These are phyloP conservation scores for Penicillium fuscoglaucum DNA, from an alignment of 2,329 filamentous ascomycete genomes.

Conservation along the genomic window DNA sequence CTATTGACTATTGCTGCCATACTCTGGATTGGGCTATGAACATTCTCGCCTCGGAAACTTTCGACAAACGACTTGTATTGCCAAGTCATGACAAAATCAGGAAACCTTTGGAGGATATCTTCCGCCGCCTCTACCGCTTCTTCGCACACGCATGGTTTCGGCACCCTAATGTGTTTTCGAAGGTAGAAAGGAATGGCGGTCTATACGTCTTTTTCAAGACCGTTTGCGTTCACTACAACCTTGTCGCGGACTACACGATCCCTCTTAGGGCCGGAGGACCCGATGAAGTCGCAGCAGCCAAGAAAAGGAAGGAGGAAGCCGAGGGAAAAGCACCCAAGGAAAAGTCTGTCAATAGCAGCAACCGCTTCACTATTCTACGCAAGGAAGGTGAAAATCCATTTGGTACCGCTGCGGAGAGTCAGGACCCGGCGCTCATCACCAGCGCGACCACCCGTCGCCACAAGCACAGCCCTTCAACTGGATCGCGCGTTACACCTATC, in stretches of 20 bases:
- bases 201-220: slow-evolving; percentile 97
- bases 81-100: slow-evolving; percentile 23
- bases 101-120: slow-evolving; percentile 85
- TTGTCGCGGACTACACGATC: slow-evolving; percentile 93
- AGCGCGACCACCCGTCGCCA: slow-evolving; percentile 78
- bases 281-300: slow-evolving; percentile 49
- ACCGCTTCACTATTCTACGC: slow-evolving; percentile 39
- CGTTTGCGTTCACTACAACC: slow-evolving; percentile 81
- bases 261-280: slow-evolving; percentile 88
- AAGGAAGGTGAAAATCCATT: slow-evolving; percentile 33
- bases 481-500: slow-evolving; percentile 76
- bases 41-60: slow-evolving; percentile 90
- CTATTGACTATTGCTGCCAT: slow-evolving; percentile 98
- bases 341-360: slow-evolving; percentile 29
- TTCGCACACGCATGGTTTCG: slow-evolving; percentile 99
- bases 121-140: slow-evolving; percentile 89
- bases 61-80: slow-evolving; percentile 53
- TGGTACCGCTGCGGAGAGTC: slow-evolving; percentile 22
- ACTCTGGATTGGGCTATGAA: slow-evolving; percentile 98
- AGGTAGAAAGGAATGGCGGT: slow-evolving; percentile 84
- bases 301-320: neutral
- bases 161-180: slow-evolving; percentile 92
- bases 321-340: slow-evolving; percentile 9
- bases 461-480: slow-evolving; percentile 76
- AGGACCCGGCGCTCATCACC: slow-evolving; percentile 53